Conservation (phyloP, 2,329 filamentous ascomycete species). For the Alternaria panax region DNA sequence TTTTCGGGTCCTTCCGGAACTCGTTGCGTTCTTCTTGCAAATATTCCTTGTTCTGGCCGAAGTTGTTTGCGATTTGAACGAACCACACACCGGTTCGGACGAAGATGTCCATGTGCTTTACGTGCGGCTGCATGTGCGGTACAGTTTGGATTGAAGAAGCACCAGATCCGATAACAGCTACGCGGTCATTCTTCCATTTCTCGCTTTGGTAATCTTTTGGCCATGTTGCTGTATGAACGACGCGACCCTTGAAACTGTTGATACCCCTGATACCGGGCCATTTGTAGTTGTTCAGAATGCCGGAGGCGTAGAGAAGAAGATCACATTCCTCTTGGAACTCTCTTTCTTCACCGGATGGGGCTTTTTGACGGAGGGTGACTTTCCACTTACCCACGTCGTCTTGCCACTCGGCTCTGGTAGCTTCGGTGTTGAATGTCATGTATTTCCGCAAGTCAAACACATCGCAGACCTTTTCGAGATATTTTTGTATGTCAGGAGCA, state of each 20-base stretch:
- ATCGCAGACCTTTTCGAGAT: constrained; percentile 58
- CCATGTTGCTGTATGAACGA: constrained; percentile 57
- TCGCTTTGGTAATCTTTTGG: constrained; percentile 55
- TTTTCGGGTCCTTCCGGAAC: constrained; percentile 53
- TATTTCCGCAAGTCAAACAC: constrained; percentile 60
- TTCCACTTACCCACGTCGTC: constrained; percentile 59
- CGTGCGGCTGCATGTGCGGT: constrained; percentile 56
- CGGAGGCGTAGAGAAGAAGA: constrained; percentile 54
- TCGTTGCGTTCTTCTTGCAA: constrained; percentile 51
- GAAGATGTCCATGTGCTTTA: constrained; percentile 57
- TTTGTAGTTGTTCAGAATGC: constrained; percentile 52
- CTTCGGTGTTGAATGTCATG: constrained; percentile 61
- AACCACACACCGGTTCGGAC: constrained; percentile 57
- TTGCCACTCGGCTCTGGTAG: constrained; percentile 58
- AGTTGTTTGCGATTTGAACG: constrained; percentile 56
- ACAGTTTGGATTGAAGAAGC: constrained; percentile 57
- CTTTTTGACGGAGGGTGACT: constrained; percentile 56
- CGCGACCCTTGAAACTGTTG: constrained; percentile 55
- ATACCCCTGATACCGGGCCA: constrained; percentile 52
- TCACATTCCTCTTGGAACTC: constrained; percentile 56
- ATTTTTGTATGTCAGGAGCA: constrained; percentile 57
- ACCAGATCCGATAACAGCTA: constrained; percentile 57
- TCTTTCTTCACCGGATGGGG: constrained; percentile 39
- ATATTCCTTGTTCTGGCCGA: constrained; percentile 56
- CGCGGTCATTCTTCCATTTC: constrained; percentile 50